Evolutionary conservation across 345 rosid genomes (phyloP).

Genomic region (Salix suchowensis): DNA sequence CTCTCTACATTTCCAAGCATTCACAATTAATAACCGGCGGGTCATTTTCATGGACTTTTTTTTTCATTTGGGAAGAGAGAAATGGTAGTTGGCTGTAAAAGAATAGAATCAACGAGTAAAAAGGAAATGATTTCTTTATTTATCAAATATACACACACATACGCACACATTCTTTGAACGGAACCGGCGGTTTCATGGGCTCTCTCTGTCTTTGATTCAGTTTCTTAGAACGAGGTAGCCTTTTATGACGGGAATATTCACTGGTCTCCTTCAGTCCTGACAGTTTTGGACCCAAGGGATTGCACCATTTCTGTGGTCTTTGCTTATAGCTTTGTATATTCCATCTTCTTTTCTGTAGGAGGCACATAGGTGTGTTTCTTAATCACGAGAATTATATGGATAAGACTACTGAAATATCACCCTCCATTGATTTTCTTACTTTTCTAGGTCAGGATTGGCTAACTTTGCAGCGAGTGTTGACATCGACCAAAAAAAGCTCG

Average conservation of each 20-base stretch:
- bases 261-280: slow-evolving; percentile 41
- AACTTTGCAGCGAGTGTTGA: not conserved
- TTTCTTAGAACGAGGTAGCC: not conserved
- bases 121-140: not conserved
- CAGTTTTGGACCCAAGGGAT: slow-evolving; percentile 28
- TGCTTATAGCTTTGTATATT: not conserved
- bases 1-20: slow-evolving; percentile 16
- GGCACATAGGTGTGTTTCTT: not conserved
- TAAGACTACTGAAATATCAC: not conserved
- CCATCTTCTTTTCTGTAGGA: not conserved
- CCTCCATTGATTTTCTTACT: not conserved
- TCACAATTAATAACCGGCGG: slow-evolving; percentile 6
- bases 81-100: slow-evolving; percentile 12
- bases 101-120: not conserved
- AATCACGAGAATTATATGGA: not conserved
- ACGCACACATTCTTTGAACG: not conserved
- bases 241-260: slow-evolving; percentile 5
- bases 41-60: slow-evolving; percentile 48
- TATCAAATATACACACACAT: not conserved
- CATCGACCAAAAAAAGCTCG: not conserved
- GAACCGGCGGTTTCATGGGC: not conserved
- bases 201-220: not conserved
- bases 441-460: not conserved
- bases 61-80: not conserved
- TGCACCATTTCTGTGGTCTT: slow-evolving; percentile 9